These are phyloP conservation scores for Talaromyces marneffei DNA, from an alignment of 2,329 filamentous ascomycete genomes.

Conservation along the genomic window DNA sequence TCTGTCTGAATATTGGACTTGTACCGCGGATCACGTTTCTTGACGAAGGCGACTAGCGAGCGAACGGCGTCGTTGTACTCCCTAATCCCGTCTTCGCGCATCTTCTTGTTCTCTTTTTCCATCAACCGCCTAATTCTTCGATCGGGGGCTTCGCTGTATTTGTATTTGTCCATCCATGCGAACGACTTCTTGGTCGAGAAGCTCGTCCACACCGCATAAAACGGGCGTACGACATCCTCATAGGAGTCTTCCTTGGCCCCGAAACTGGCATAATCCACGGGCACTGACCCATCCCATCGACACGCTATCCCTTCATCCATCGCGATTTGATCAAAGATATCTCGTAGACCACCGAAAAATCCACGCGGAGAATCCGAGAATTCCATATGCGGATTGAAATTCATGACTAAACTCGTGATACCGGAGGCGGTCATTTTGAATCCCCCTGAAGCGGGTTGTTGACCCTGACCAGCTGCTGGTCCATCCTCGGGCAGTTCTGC, in stretches of 20 bases:
- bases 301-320: constrained; percentile 72
- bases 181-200: constrained; percentile 85
- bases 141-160: constrained; percentile 79
- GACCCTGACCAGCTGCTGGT: constrained; percentile 23
- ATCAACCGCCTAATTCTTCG: constrained; percentile 74
- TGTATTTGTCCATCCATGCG: constrained; percentile 81
- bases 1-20: constrained; percentile 70
- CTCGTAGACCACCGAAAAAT: constrained; percentile 75
- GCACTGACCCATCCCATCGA: constrained; percentile 54
- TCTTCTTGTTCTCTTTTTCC: constrained; percentile 89
- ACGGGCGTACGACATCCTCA: constrained; percentile 68
- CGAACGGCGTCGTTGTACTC: constrained; percentile 92
- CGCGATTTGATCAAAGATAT: constrained; percentile 73
- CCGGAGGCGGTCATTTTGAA: constrained; percentile 73
- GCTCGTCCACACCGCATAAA: constrained; percentile 73
- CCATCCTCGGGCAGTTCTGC: constrained; percentile 67
- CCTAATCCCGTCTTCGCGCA: constrained; percentile 72
- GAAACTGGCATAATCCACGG: constrained; percentile 71
- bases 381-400: constrained; percentile 70
- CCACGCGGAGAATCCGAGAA: constrained; percentile 74
- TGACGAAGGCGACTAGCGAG: constrained; percentile 78
- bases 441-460: constrained; percentile 58
- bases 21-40: constrained; percentile 86
- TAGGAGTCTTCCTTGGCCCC: constrained; percentile 70
- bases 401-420: constrained; percentile 69